phyloP scores from a whole-genome alignment of 164 flowering plant genomes.

The Macadamia integrifolia region DNA sequence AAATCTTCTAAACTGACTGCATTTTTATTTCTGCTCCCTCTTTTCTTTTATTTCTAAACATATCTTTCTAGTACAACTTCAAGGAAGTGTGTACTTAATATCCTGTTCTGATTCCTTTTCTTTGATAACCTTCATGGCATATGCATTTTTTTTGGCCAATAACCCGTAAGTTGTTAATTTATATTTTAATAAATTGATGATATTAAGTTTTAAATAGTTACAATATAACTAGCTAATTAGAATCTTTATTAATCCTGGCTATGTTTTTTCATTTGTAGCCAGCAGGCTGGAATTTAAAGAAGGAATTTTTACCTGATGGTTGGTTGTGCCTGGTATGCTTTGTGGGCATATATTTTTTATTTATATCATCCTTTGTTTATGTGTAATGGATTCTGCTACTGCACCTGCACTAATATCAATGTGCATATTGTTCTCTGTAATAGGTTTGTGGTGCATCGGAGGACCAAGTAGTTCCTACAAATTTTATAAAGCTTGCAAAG shows the following conservation, averaged over 20 bases:
- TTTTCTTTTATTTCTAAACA: too few relatives aligned
- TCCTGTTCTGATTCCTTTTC: too few relatives aligned
- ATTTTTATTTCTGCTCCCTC: too few relatives aligned
- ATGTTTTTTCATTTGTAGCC: conserved; percentile 50
- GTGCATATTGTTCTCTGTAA: background rate
- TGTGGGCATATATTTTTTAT: background rate
- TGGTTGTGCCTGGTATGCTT: conserved; percentile 86
- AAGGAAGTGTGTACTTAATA: too few relatives aligned
- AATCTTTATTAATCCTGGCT: background rate
- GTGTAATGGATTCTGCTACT: background rate
- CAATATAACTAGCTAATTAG: too few relatives aligned
- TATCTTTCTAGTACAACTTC: too few relatives aligned
- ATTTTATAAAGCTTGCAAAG: conserved; percentile 75
- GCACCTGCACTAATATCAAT: background rate
- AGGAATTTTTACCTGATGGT: conserved; percentile 73
- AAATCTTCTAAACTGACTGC: too few relatives aligned
- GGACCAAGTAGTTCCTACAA: conserved; percentile 74
- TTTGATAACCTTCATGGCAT: too few relatives aligned
- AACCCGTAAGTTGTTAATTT: too few relatives aligned
- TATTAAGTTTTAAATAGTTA: too few relatives aligned
- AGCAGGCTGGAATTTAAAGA: conserved; percentile 82
- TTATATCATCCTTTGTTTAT: background rate
- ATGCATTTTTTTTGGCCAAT: too few relatives aligned
- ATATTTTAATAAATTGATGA: too few relatives aligned
- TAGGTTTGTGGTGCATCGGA: conserved; percentile 97